phyloP scores from a whole-genome alignment of 192 early-diverging fungal genomes.

The Borealophlyctis nickersoniae region DNA sequence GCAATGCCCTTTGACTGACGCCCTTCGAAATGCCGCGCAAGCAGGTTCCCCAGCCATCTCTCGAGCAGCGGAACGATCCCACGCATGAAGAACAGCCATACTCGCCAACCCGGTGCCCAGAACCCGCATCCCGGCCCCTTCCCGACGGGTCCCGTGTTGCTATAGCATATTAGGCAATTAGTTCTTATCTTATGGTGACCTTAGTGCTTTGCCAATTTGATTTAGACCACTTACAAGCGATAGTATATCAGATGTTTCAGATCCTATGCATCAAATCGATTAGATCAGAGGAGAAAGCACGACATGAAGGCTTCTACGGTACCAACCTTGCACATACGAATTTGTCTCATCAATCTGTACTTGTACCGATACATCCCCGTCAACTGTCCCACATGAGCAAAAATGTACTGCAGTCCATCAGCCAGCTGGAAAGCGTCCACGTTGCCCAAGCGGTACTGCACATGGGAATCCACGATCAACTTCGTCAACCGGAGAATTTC shows the following conservation, averaged over 20 bases:
- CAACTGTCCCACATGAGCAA: constrained; percentile 97
- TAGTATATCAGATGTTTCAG: constrained; percentile 91
- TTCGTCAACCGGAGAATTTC: constrained; percentile 97
- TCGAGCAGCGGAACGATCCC: constrained; percentile 96
- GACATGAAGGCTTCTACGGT: too few species aligned
- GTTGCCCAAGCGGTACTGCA: constrained; percentile 96
- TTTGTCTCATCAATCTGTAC: constrained; percentile 95
- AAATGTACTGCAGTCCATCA: constrained; percentile 97
- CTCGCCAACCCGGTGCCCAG: constrained; percentile 99
- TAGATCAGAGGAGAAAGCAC: background rate
- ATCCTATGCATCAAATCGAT: constrained; percentile 48
- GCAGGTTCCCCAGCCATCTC: constrained; percentile 96
- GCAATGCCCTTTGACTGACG: constrained; percentile 95
- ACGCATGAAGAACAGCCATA: constrained; percentile 99
- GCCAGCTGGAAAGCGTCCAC: constrained; percentile 99
- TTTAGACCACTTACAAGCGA: too few species aligned
- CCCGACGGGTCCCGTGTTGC: constrained; percentile 93
- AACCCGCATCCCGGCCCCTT: constrained; percentile 98
- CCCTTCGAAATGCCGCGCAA: constrained; percentile 99
- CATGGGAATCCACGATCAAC: constrained; percentile 94
- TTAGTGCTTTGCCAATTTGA: background rate
- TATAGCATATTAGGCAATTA: constrained; percentile 26
- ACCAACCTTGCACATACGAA: constrained; percentile 63
- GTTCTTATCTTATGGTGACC: background rate
- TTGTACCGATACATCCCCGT: constrained; percentile 99